Base-by-base conservation (phyloP, 352 stramenopile species). In the Pythium vanterpoolii region DNA sequence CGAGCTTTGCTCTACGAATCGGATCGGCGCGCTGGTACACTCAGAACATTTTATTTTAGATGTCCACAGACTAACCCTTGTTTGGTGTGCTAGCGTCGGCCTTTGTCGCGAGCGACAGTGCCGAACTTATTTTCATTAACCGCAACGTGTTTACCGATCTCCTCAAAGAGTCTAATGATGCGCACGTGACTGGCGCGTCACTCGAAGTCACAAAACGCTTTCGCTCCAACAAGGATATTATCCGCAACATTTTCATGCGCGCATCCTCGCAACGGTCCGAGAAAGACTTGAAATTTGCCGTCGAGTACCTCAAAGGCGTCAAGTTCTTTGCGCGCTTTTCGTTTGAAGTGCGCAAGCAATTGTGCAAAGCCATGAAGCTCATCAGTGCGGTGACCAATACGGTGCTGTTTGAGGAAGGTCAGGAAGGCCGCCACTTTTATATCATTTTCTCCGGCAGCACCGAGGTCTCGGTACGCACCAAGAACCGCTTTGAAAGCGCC, bases 251-350 rank as follows among this genome's bases (percentile, higher is more conserved):
- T 45, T 94, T 94, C 62, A 81, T 88, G 46, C 77, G 83, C 40
- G 61, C 69, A 33, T 83, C 82, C 2, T 36, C 65, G 2, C 82
- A 92, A 48, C 80, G 82, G 19, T 89, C 82, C 0, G 85, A 94
- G 28, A 90, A 90, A 55, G 85, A 94, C 51, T 60, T 94, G 40
- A 94, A 92, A 47, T 91, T 94, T 36, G 79, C 85, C 1, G 83
- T 94, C 14, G 82, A 92, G 58, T 94, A 94, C 30, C 70, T 94
- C 45, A 90, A 94, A 45, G 77, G 85, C 36, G 85, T 94, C 70
- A 94, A 94, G 48, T 94, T 94, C 40, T 94, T 94, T 49, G 79
- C 82, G 18, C 76, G 84, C 4, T 94, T 94, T 52, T 90, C 80
- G 1, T 92, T 94, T 50, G 85, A 92, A 64, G 85, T 94, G 31